Evolutionary conservation across 192 early-diverging fungal genomes (phyloP).

Genomic region (Coemansia furcata): DNA sequence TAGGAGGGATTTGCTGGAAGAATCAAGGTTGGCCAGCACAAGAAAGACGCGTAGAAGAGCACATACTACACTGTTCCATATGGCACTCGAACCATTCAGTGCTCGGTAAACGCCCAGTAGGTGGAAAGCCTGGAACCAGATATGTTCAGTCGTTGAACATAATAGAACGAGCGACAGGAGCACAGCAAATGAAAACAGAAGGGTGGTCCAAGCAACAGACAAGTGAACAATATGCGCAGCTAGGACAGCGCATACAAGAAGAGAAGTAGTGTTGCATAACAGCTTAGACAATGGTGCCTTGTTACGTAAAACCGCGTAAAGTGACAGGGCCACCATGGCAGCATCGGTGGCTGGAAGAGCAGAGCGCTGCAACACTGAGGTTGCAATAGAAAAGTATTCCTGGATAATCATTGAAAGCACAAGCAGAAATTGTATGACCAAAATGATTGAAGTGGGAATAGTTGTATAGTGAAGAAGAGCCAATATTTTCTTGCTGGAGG

Average conservation of each 20-base stretch:
- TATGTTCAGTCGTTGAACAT: neutral
- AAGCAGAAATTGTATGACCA: neutral
- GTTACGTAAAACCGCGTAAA: neutral
- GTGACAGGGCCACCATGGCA: neutral
- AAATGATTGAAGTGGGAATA: too few relatives aligned
- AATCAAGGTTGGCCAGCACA: neutral
- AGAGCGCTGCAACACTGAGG: neutral
- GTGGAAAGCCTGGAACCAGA: neutral
- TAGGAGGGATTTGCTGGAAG: neutral
- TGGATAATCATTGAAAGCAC: constrained; percentile 2
- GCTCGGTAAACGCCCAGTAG: neutral
- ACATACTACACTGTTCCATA: neutral
- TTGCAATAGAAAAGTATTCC: neutral
- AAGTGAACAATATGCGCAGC: neutral
- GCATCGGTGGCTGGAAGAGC: neutral
- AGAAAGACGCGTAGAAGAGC: neutral
- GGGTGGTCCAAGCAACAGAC: neutral
- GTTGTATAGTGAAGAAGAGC: too few relatives aligned
- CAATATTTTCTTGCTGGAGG: too few relatives aligned
- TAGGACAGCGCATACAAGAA: neutral
- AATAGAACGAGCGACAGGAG: neutral
- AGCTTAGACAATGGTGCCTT: neutral
- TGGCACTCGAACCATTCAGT: neutral
- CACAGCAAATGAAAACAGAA: neutral
- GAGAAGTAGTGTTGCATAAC: neutral